These are phyloP conservation scores for Backusella tarrabulga DNA, from an alignment of 192 early-diverging fungal species.

Conservation along the genomic window DNA sequence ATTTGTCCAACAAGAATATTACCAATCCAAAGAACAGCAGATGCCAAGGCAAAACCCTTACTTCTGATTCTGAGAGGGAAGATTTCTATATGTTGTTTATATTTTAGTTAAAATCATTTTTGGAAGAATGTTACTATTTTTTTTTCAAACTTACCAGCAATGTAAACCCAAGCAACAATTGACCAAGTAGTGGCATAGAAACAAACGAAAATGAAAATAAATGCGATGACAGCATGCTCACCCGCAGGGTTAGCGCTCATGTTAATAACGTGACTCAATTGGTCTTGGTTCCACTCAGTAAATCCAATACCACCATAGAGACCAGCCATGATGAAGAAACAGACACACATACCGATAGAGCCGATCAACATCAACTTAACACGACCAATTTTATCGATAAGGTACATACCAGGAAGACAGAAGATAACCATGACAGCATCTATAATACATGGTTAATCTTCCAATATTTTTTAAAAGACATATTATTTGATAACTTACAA, in stretches of 20 bases:
- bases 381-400: constrained; percentile 55
- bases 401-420: constrained; percentile 79
- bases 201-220: constrained; percentile 75
- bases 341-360: constrained; percentile 19
- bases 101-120: not conserved
- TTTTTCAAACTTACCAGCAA: constrained; percentile 44
- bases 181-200: constrained; percentile 87
- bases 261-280: constrained; percentile 32
- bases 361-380: constrained; percentile 16
- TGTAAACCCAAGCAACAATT: constrained; percentile 86
- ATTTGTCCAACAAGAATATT: constrained; percentile 44
- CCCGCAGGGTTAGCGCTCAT: constrained; percentile 33
- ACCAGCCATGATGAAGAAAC: constrained; percentile 27
- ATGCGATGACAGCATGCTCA: constrained; percentile 58
- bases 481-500: constrained; percentile 55
- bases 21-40: constrained; percentile 84
- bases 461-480: not conserved
- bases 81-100: constrained; percentile 50
- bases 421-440: constrained; percentile 73
- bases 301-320: constrained; percentile 42
- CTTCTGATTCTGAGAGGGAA: constrained; percentile 82
- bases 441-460: not conserved
- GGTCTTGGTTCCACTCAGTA: constrained; percentile 26
- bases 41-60: constrained; percentile 77
- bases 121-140: not conserved